These are phyloP conservation scores for Trichosporon faecale DNA, from an alignment of 1,284 basidiomycete species.

Conservation along the genomic window DNA sequence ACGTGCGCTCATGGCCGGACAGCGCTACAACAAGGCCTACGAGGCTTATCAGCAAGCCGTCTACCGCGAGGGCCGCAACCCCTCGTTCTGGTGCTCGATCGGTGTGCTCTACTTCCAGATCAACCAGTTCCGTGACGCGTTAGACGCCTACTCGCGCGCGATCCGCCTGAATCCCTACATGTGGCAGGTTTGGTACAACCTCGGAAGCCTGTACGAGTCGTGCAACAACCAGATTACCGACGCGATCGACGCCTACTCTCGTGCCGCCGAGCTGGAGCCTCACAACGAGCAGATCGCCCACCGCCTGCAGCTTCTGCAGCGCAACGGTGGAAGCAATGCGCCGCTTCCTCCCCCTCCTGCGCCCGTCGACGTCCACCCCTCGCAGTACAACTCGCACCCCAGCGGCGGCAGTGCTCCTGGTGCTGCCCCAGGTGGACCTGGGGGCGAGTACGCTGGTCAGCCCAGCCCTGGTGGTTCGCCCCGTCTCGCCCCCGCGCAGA, in stretches of 20 bases:
- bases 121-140: constrained; percentile 96
- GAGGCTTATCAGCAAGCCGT: constrained; percentile 99
- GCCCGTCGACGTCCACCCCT: constrained; percentile 92
- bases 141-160: constrained; percentile 96
- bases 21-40: constrained; percentile 99
- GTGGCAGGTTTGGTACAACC: constrained; percentile 98
- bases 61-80: constrained; percentile 96
- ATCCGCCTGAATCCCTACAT: constrained; percentile 99
- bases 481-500: constrained; percentile 25
- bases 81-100: constrained; percentile 99
- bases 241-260: constrained; percentile 95
- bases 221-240: constrained; percentile 99
- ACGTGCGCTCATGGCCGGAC: constrained; percentile 97
- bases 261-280: constrained; percentile 85
- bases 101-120: constrained; percentile 99
- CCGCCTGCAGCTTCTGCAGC: constrained; percentile 71
- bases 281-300: constrained; percentile 72
- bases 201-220: constrained; percentile 93
- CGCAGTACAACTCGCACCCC: constrained; percentile 69
- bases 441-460: constrained; percentile 16
- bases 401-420: constrained; percentile 18
- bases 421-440: constrained; percentile 19
- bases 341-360: constrained; percentile 75
- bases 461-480: constrained; percentile 33
- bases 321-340: constrained; percentile 73